Percentiles rank a stretch among this genome's conserved stretches.
Conservation (phyloP, 2,329 filamentous ascomycete genomes). For the Cordyceps javanica region DNA sequence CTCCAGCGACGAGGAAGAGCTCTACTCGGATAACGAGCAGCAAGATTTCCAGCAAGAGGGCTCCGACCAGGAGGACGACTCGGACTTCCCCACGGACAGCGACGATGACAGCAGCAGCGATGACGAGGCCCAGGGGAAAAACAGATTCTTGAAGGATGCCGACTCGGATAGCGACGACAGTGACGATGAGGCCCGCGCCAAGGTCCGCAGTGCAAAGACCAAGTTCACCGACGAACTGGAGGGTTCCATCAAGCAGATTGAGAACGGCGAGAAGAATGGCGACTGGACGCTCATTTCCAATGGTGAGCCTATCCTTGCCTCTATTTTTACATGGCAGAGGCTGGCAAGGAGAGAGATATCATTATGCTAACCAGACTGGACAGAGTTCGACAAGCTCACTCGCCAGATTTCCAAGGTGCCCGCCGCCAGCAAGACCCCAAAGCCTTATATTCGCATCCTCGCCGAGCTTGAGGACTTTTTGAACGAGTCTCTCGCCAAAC, state of each 20-base stretch:
- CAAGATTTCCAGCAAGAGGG: conserved; percentile 51
- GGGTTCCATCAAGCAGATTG: conserved; percentile 79
- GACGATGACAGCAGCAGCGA: conserved; percentile 55
- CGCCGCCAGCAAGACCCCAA: conserved; percentile 73
- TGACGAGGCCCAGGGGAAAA: conserved; percentile 64
- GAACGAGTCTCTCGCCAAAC: conserved; percentile 89
- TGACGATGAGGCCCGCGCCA: conserved; percentile 76
- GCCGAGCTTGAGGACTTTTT: conserved; percentile 91
- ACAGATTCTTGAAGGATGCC: conserved; percentile 75
- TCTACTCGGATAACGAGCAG: conserved; percentile 76
- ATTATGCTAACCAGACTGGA: conserved; percentile 16
- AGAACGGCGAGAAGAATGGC: conserved; percentile 95
- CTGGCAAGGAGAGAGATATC: neutral
- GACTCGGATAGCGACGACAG: conserved; percentile 73
- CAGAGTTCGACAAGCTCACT: conserved; percentile 94
- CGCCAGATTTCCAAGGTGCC: conserved; percentile 75
- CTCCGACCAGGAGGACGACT: conserved; percentile 45
- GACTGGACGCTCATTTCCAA: conserved; percentile 92
- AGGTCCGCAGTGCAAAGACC: conserved; percentile 97
- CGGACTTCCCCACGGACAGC: conserved; percentile 41
- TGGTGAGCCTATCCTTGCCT: conserved; percentile 51
- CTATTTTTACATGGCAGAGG: neutral
- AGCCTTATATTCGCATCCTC: conserved; percentile 86
- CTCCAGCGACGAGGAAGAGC: conserved; percentile 93
- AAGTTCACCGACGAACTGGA: conserved; percentile 95